Conservation (phyloP, 495 filamentous ascomycete species). For the Lophiotrema nucula region DNA sequence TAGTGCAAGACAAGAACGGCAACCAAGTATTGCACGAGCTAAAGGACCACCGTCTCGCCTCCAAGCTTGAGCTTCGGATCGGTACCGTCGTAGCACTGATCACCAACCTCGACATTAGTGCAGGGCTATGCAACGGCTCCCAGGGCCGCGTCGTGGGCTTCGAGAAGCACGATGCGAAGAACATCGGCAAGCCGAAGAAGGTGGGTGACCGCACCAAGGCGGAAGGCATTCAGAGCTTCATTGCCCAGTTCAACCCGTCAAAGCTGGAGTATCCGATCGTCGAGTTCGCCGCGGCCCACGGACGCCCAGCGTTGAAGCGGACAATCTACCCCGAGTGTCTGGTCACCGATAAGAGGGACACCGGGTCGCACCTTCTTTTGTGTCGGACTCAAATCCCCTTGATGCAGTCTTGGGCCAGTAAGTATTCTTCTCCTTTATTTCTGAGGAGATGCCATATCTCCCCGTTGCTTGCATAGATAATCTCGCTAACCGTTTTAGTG, state of each 20-base stretch:
- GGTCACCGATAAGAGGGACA: slow-evolving; percentile 47
- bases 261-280: slow-evolving; percentile 1
- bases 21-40: no score
- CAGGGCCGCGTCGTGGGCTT: slow-evolving; percentile 46
- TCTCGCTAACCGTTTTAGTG: no score
- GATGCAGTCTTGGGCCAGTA: slow-evolving; percentile 44
- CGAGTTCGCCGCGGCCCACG: not conserved
- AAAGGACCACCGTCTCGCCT: slow-evolving; percentile 35
- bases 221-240: not conserved
- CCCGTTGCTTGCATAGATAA: no score
- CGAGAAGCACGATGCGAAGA: slow-evolving; percentile 34
- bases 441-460: no score
- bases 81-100: slow-evolving; percentile 48
- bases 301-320: not conserved
- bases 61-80: slow-evolving; percentile 41
- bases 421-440: slow-evolving; percentile 49
- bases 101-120: slow-evolving; percentile 41
- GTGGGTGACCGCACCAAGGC: not conserved
- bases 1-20: not conserved
- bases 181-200: not conserved
- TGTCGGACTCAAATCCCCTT: slow-evolving; percentile 47
- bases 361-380: slow-evolving; percentile 30
- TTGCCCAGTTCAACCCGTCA: not conserved
- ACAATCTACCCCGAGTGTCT: slow-evolving; percentile 51
- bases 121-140: slow-evolving; percentile 51